Evolutionary conservation across 2,329 filamentous ascomycete genomes (phyloP).

Genomic region (Aureobasidium sp.): DNA sequence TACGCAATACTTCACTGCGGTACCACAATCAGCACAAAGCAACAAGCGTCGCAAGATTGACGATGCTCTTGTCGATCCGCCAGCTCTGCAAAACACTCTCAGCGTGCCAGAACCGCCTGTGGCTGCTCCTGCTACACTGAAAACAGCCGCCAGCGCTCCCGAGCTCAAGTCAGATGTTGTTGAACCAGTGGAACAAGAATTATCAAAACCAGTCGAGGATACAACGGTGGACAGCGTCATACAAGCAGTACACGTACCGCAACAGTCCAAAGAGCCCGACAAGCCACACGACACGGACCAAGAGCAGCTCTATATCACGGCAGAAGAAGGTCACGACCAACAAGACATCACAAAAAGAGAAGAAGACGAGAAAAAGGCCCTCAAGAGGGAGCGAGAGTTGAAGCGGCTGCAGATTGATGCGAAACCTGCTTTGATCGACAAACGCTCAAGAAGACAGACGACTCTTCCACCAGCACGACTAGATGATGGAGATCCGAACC

Average conservation of each 20-base stretch:
- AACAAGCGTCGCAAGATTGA: conserved; percentile 13
- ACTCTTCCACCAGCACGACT: not conserved
- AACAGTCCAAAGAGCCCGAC: not conserved
- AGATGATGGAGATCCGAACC: not conserved
- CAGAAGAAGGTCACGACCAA: not conserved
- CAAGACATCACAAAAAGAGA: not conserved
- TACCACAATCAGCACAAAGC: not conserved
- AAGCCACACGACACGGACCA: conserved; percentile 4
- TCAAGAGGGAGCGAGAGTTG: conserved; percentile 1
- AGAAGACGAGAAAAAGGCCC: not conserved
- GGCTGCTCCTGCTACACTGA: not conserved
- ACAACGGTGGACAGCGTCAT: not conserved
- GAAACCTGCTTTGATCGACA: conserved; percentile 4
- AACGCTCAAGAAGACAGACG: conserved; percentile 1
- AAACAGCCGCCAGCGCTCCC: not conserved
- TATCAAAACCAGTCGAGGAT: not conserved
- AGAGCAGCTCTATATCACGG: not conserved
- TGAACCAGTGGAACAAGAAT: not conserved
- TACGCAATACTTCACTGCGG: not conserved
- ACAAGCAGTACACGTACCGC: not conserved
- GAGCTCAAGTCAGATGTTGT: not conserved
- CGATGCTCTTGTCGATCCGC: not conserved
- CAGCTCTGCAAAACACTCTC: not conserved
- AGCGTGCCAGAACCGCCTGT: not conserved
- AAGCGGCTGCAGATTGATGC: conserved; percentile 11